Evolutionary conservation across 257 asterid species (phyloP).

Genomic region (Paulownia fortunei): DNA sequence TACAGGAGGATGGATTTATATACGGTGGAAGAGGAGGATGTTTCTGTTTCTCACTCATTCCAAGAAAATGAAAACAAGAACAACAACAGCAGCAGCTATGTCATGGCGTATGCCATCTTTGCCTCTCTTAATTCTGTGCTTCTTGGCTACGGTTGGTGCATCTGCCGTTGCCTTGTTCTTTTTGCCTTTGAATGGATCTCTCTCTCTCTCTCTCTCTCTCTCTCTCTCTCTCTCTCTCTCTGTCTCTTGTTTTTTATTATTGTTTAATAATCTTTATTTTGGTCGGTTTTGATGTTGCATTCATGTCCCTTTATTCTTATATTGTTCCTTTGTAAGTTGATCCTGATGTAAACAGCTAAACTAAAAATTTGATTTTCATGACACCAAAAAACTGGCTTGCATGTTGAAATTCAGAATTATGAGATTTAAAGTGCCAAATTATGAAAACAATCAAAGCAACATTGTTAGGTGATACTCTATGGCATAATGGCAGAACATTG

Average conservation of each 20-base stretch:
- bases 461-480: not conserved
- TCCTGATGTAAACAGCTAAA: not conserved
- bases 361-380: not conserved
- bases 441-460: not conserved
- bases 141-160: slow-evolving; percentile 68
- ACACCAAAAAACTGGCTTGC: not conserved
- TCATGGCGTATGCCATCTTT: slow-evolving; percentile 59
- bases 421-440: not conserved
- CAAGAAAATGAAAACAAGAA: slow-evolving; percentile 27
- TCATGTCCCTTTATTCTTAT: not conserved
- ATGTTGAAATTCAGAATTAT: slow-evolving; percentile 2
- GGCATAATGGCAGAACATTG: not conserved
- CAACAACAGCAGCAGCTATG: slow-evolving; percentile 47
- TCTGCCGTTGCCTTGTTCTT: no score
- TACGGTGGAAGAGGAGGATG: slow-evolving; percentile 25
- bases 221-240: not conserved
- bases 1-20: slow-evolving; percentile 42
- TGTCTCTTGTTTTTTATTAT: not conserved
- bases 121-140: slow-evolving; percentile 74
- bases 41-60: slow-evolving; percentile 18
- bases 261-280: not conserved
- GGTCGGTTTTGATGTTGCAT: not conserved
- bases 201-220: no score
- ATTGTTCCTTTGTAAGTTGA: slow-evolving; percentile 10
- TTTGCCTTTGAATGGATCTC: no score